Evolutionary conservation across 2,329 filamentous ascomycete genomes (phyloP), one percentile per base, ranked within the genome.

Genomic region (Orbilia brochopaga): DNA sequence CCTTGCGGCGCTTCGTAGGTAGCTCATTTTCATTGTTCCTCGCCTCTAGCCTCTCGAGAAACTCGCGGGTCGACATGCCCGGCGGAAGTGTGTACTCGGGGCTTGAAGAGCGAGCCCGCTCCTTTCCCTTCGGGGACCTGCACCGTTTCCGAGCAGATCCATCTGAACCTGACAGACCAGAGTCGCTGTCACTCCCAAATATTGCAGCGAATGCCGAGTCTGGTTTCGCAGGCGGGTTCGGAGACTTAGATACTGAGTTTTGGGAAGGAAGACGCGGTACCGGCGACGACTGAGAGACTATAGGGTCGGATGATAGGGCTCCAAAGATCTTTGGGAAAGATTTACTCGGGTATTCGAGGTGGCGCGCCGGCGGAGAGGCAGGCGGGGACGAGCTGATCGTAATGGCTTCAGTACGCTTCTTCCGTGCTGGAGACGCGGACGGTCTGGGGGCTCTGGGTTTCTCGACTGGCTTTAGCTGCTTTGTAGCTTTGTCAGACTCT

Each of bases 271-370:
- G 30, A 23, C 50, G 27, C n/a, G 55, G 5, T n/a, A 53, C 51
- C n/a, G 65, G 65, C 15, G 66, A 70, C 10, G 66, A 70, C 27
- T 70, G 66, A 8, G 66, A 70, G 40, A 64, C 27, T 54, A 70
- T 70, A 1, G 66, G 66, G 13, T 70, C 66, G 8, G 66, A 70
- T 10, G 66, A 60, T 51, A 64, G 27, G 5, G 53, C 59, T 4
- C 59, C 66, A 53, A 70, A 70, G 30, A 70, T 64, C 40, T 60
- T 64, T 11, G 66, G 55, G 30, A 64, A 60, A 17, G 66, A 40
- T 51, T 48, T 62, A 5, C 27, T 40, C 13, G 23, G 15, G 8
- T 57, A 60, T 35, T 37, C 46, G 15, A 24, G 19, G 23, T n/a
- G 40, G 5, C 55, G 24, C 17, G 32, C 17, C 48, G 32, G 60